phyloP scores from a whole-genome alignment of 257 asterid genomes.

The Solanum clarkiae region DNA sequence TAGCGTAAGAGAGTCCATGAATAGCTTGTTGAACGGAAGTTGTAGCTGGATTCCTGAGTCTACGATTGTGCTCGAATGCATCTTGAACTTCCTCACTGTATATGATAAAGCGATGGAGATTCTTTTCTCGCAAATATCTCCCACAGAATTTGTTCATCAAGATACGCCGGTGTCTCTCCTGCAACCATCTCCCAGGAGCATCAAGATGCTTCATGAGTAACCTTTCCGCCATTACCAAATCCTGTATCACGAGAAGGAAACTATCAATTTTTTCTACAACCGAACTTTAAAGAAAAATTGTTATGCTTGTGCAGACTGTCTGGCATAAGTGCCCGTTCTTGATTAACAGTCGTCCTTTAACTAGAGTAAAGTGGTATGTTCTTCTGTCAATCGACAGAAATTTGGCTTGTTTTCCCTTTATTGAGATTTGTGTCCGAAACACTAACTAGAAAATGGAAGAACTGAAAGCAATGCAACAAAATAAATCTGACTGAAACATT shows the following conservation, averaged over 20 bases:
- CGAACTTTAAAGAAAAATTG: not conserved
- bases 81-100: conserved; percentile 88
- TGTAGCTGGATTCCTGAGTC: conserved; percentile 95
- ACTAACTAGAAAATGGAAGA: not conserved
- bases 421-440: not conserved
- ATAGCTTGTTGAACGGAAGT: conserved; percentile 93
- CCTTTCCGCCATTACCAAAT: conserved; percentile 94
- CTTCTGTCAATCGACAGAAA: not conserved
- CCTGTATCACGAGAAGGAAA: conserved; percentile 28
- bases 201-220: conserved; percentile 92
- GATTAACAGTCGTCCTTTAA: not conserved
- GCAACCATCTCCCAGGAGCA: conserved; percentile 94
- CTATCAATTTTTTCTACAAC: not conserved
- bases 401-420: not conserved
- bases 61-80: conserved; percentile 72
- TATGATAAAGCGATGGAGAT: conserved; percentile 66
- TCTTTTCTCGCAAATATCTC: conserved; percentile 70
- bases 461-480: not conserved
- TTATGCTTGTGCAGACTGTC: not conserved
- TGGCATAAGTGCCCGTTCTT: not conserved
- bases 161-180: conserved; percentile 64
- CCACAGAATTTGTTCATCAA: conserved; percentile 98
- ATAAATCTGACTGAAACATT: not conserved
- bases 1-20: conserved; percentile 76
- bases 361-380: not conserved